Base-by-base conservation (phyloP, 2,329 filamentous ascomycete species). In the Claviceps digitariae region DNA sequence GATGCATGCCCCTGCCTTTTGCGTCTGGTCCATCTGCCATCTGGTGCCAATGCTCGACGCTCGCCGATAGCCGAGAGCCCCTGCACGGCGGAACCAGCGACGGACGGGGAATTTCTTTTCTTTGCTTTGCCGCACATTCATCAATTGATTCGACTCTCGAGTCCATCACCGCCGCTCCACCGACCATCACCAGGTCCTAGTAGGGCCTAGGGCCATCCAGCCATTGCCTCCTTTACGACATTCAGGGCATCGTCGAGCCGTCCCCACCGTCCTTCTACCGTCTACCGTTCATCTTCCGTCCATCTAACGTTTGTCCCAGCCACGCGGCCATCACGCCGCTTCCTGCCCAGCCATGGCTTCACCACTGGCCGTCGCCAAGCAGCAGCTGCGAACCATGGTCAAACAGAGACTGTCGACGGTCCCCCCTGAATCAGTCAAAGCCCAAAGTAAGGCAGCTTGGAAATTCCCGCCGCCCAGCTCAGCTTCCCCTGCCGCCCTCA, bases 311-410 rank as follows among this genome's bases (percentile, higher is more conserved):
- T 31, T 25, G 8, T 29, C 9, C 17, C 9, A 10, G 23, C 4
- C 36, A 29, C n/a, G 10, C 23, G 21, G 48, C 48, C 48, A 29
- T 27, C 34, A 20, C 48, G 23, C 48, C 48, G 34, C 21, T 50
- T 38, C 23, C 6, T 41, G 36, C 23, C 48, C n/a, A 34, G 40
- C 45, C 17, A 56, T 56, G 55, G 41, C 50, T 34, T 54, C 50
- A 8, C 41, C 46, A 10, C 46, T 53, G 36, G 34, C 46, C 58
- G 74, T 77, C 54, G 82, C 86, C 46, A 95, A 95, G 72, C 83
- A 85, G 64, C 83, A 87, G 61, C 73, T 95, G 56, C 79, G 90
- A 54, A 75, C 74, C 57, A 70, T 78, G 52, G 84, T 95, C 71
- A 90, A 84, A 64, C 72, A 78, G 58, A 75, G 75, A 34, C 75